These are phyloP conservation scores for Rhizopus stolonifer DNA, from an alignment of 371 early-diverging fungal species.

Conservation along the genomic window DNA sequence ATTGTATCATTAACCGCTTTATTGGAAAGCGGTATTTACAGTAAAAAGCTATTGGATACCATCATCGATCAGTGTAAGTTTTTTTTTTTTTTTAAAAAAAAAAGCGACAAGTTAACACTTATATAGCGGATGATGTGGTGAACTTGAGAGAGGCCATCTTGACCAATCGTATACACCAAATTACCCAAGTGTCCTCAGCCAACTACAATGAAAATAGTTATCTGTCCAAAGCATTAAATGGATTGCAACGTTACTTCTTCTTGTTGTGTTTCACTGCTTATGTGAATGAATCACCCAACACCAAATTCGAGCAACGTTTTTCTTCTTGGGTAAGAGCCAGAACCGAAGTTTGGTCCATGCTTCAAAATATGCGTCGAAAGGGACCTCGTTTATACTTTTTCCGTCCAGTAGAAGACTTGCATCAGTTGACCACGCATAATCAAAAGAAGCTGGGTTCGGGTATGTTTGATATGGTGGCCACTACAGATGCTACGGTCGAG, in stretches of 20 bases:
- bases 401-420: conserved; percentile 69
- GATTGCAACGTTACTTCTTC: conserved; percentile 68
- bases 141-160: conserved; percentile 68
- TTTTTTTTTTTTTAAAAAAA: not conserved
- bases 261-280: conserved; percentile 63
- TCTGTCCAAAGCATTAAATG: conserved; percentile 54
- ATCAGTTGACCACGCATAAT: conserved; percentile 27
- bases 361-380: conserved; percentile 52
- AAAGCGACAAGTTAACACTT: not conserved
- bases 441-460: conserved; percentile 18
- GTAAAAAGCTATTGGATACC: conserved; percentile 57
- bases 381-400: conserved; percentile 58
- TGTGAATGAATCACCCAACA: conserved; percentile 48
- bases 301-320: conserved; percentile 47
- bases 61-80: conserved; percentile 61
- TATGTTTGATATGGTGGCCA: conserved; percentile 53
- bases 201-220: conserved; percentile 32
- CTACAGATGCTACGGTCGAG: conserved; percentile 48
- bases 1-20: conserved; percentile 55
- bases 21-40: conserved; percentile 51
- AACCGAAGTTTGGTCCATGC: conserved; percentile 63
- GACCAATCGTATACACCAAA: conserved; percentile 59
- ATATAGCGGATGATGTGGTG: conserved; percentile 58
- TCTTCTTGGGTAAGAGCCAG: conserved; percentile 56
- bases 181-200: conserved; percentile 29